These are phyloP conservation scores for Annulohypoxylon truncatum DNA, from an alignment of 2,329 filamentous ascomycete species.

Conservation along the genomic window DNA sequence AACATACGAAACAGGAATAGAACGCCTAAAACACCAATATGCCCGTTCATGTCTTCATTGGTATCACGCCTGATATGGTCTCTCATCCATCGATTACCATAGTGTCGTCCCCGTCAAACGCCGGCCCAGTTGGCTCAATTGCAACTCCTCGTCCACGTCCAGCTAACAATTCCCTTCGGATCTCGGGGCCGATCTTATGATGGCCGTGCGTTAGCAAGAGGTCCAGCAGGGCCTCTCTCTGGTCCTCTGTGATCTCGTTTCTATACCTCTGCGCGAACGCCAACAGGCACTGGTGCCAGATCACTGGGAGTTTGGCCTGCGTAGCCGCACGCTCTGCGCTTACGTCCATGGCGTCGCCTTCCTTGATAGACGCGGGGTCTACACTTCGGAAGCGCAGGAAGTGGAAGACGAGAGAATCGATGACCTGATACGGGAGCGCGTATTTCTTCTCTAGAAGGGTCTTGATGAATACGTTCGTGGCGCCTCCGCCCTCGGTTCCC, in stretches of 20 bases:
- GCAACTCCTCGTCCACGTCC: constrained; percentile 86
- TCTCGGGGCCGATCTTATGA: constrained; percentile 88
- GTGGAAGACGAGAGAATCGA: constrained; percentile 95
- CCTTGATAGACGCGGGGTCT: constrained; percentile 67
- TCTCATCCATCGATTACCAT: constrained; percentile 74
- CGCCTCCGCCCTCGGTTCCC: constrained; percentile 86
- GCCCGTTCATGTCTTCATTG: constrained; percentile 31
- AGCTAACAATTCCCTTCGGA: constrained; percentile 86
- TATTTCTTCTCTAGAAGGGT: constrained; percentile 96
- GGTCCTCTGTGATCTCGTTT: constrained; percentile 96
- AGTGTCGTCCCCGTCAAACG: constrained; percentile 84
- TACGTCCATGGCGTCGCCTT: constrained; percentile 66
- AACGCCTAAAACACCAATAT: constrained; percentile 37
- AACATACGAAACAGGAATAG: constrained; percentile 2
- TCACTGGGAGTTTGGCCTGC: constrained; percentile 80
- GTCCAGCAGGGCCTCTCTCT: constrained; percentile 90
- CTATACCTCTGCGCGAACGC: constrained; percentile 94
- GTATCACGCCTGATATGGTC: constrained; percentile 31
- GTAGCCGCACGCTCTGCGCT: constrained; percentile 60
- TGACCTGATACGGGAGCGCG: constrained; percentile 91
- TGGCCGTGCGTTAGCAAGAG: constrained; percentile 87
- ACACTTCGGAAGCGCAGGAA: constrained; percentile 88
- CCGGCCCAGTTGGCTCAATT: constrained; percentile 66
- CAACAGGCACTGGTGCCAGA: constrained; percentile 95
- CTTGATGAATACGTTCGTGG: constrained; percentile 95